Conservation (phyloP, 306 rosid genomes). For the Cucurbita maxima region DNA sequence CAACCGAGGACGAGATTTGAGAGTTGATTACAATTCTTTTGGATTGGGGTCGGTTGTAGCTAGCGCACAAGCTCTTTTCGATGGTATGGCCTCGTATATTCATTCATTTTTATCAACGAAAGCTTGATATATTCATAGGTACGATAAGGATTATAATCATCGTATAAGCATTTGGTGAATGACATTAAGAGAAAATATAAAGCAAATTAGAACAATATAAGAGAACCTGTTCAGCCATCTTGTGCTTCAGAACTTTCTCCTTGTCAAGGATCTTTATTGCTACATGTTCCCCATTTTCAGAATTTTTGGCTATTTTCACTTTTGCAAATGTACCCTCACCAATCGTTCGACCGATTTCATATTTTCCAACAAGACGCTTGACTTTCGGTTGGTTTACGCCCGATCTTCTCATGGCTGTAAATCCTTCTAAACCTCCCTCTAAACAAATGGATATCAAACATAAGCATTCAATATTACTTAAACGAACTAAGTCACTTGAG, state of each 20-base stretch:
- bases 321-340: constrained; percentile 98
- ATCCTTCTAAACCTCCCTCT: not conserved
- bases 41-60: not conserved
- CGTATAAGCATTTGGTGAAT: not conserved
- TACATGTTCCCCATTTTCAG: constrained; percentile 55
- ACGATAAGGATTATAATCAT: not conserved
- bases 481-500: not conserved
- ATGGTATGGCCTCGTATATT: too few relatives aligned
- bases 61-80: not conserved
- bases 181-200: not conserved
- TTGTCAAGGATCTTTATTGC: constrained; percentile 93
- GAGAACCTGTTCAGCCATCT: constrained; percentile 92
- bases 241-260: constrained; percentile 95
- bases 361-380: constrained; percentile 84
- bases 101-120: not conserved
- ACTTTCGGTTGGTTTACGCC: constrained; percentile 68
- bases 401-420: constrained; percentile 8
- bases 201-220: not conserved
- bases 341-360: constrained; percentile 89
- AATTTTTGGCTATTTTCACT: constrained; percentile 80
- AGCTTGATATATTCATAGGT: too few relatives aligned
- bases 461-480: not conserved
- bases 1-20: not conserved
- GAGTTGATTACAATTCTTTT: not conserved
- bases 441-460: not conserved